Evolutionary conservation across 495 filamentous ascomycete genomes (phyloP), one percentile per base, ranked within the genome.

Genomic region (Aspergillus bridgeri): DNA sequence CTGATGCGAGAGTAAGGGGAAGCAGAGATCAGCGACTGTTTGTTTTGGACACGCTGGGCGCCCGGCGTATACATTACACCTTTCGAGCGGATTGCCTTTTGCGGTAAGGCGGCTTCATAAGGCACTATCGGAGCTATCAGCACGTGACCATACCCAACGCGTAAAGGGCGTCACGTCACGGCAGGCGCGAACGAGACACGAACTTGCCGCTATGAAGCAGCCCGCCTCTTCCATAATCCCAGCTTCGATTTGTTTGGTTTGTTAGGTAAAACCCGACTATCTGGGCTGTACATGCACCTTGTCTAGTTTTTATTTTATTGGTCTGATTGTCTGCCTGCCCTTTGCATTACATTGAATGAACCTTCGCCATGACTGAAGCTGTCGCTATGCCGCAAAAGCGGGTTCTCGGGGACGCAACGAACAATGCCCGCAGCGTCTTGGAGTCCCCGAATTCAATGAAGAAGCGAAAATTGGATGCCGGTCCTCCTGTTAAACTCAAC

Each of bases 381-480:
- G 68, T 74, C 8, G 51, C 73, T 24, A 75, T 70, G 61, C 69
- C 80, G 56, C 79, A 75, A 57, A 88, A 89, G 73, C 80, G 83
- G 59, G 80, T 81, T 50, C 71, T 89, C 58, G 75, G 71, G 50
- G 84, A 89, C 61, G 75, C 81, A 33, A 83, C 78, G 48, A 82
- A 76, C 53, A 80, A 78, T 52, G 64, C 77, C 21, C 73, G 70
- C 59, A 81, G 81, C 58, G 63, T 69, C 53, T 48, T 69, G 55
- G 64, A 74, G 0, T 81, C 84, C 24, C 79, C 83, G 17, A 76
- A 64, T 50, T 65, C 74, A 24, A 71, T 82, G 44, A 98, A 97
- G 75, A 94, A 91, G 72, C 78, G 88, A 24, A 92, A 91, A 67
- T 76, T 95, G 55, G 89, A 92, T 27, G 67, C 76, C 7, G 62